Conservation (phyloP, 2,329 filamentous ascomycete genomes). For the Pestalotiopsis fici region DNA sequence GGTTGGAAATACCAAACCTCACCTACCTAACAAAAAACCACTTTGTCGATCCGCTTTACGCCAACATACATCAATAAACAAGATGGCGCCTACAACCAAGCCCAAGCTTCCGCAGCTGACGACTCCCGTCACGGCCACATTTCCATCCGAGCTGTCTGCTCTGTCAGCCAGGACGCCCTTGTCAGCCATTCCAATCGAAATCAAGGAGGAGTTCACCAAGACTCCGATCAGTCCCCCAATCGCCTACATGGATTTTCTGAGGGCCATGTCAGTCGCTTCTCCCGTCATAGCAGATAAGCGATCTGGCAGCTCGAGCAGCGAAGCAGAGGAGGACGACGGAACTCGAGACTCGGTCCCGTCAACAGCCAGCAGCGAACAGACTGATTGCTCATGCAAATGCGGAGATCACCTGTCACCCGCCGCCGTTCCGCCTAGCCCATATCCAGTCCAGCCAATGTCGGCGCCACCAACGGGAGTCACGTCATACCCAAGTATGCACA, state of each 20-base stretch:
- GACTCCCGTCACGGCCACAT: slow-evolving; percentile 63
- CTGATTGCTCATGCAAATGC: slow-evolving; percentile 58
- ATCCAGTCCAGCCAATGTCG: slow-evolving; percentile 58
- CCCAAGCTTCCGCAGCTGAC: slow-evolving; percentile 64
- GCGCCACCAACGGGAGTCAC: slow-evolving; percentile 61
- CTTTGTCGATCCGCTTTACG: background rate
- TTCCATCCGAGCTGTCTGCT: slow-evolving; percentile 62
- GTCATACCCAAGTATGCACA: slow-evolving; percentile 68
- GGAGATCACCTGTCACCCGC: slow-evolving; percentile 54
- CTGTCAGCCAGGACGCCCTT: slow-evolving; percentile 70
- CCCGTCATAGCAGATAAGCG: slow-evolving; percentile 61
- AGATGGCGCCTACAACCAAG: slow-evolving; percentile 50
- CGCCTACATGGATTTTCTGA: slow-evolving; percentile 92
- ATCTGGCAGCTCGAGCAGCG: slow-evolving; percentile 44
- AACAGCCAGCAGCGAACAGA: slow-evolving; percentile 56
- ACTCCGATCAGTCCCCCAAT: slow-evolving; percentile 90
- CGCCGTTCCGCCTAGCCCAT: slow-evolving; percentile 48
- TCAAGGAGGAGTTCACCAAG: slow-evolving; percentile 67
- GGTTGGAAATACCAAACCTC: slow-evolving; percentile 14
- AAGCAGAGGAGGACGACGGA: slow-evolving; percentile 47
- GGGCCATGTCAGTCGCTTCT: slow-evolving; percentile 75
- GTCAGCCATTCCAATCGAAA: slow-evolving; percentile 55
- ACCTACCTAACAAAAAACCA: slow-evolving; percentile 8
- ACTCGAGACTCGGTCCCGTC: slow-evolving; percentile 49
- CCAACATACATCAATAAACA: slow-evolving; percentile 25